These are phyloP conservation scores for Botrytis fragariae DNA, from an alignment of 2,329 filamentous ascomycete genomes.

Conservation along the genomic window DNA sequence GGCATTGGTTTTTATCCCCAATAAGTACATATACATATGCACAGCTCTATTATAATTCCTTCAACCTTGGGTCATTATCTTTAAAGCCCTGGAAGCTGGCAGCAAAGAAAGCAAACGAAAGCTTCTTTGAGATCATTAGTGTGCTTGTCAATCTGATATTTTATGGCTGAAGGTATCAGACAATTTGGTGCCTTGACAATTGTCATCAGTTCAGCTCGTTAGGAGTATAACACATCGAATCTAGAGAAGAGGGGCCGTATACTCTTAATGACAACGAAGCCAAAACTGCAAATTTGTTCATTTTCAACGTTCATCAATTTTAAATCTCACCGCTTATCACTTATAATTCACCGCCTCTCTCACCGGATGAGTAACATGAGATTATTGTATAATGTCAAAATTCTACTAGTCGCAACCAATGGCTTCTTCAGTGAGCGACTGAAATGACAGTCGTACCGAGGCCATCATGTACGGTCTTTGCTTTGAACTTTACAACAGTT, in stretches of 20 bases:
- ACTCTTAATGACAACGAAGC: background rate
- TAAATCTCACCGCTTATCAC: background rate
- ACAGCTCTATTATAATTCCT: background rate
- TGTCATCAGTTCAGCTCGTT: background rate
- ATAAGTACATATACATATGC: rapidly evolving
- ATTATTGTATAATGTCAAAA: background rate
- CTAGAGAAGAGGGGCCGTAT: background rate
- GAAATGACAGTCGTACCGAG: background rate
- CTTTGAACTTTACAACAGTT: background rate
- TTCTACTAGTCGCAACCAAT: background rate
- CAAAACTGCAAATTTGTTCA: background rate
- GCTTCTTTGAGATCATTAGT: background rate
- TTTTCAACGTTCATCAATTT: background rate
- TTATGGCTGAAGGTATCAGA: background rate
- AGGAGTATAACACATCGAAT: too few species aligned
- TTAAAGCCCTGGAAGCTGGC: too few species aligned
- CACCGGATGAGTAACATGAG: background rate
- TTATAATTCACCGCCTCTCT: background rate
- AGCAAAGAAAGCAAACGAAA: background rate
- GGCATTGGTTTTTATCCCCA: background rate
- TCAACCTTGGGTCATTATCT: background rate
- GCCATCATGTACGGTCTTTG: background rate
- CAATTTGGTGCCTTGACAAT: background rate
- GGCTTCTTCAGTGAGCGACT: background rate
- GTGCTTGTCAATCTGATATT: background rate